A percentile compares a stretch with the other conserved stretches of the same genome.
These are phyloP conservation scores for Populus ilicifolia DNA, from an alignment of 345 rosid species.

Conservation along the genomic window DNA sequence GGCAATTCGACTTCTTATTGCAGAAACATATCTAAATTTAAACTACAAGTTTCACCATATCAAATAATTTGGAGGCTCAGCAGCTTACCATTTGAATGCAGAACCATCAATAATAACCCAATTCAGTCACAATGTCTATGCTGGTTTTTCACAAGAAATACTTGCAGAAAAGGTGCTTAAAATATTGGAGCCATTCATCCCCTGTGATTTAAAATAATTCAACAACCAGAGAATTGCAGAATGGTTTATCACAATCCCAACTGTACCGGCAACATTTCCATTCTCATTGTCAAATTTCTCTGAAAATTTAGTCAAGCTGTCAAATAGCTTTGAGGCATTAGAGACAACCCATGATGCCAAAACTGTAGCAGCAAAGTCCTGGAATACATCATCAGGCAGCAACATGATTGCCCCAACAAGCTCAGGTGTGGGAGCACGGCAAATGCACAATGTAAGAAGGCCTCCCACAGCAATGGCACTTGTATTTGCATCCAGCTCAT, in stretches of 20 bases:
- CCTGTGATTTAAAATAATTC: conserved; percentile 32
- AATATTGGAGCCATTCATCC: conserved; percentile 22
- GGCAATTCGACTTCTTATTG: not conserved
- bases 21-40: not conserved
- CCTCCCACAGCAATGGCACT: conserved; percentile 48
- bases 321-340: conserved; percentile 38
- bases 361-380: conserved; percentile 40
- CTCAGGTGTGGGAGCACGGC: conserved; percentile 39
- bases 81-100: not conserved
- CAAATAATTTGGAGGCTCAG: not conserved
- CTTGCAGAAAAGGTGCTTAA: conserved; percentile 19
- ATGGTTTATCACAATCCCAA: conserved; percentile 28
- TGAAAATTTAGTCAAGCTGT: conserved; percentile 39
- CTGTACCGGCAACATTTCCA: conserved; percentile 7
- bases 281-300: conserved; percentile 30
- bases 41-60: not conserved
- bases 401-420: conserved; percentile 45
- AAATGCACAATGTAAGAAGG: conserved; percentile 39
- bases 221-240: conserved; percentile 42
- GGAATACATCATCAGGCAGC: conserved; percentile 39
- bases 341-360: conserved; percentile 43
- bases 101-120: not conserved
- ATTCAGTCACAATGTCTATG: not conserved
- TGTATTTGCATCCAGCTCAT: conserved; percentile 27
- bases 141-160: not conserved